Percentiles rank a stretch among this genome's conserved stretches.
Conservation (phyloP, 805 yeast genomes). For the Candida taoyuanica region DNA sequence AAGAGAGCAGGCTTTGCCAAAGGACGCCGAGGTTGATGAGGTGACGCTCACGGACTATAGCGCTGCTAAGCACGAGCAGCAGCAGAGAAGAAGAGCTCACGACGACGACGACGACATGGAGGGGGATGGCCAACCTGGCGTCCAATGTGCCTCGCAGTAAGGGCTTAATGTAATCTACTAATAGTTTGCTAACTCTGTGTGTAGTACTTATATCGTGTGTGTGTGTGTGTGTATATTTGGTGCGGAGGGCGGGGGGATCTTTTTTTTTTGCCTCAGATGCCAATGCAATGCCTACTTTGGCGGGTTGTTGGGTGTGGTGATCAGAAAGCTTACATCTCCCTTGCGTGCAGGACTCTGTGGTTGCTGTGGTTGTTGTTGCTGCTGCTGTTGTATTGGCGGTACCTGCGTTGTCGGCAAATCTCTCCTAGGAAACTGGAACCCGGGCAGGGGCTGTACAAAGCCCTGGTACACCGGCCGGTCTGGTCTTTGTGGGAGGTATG, state of each 20-base stretch:
- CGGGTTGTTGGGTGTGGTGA: conserved; percentile 21
- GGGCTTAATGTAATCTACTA: not conserved
- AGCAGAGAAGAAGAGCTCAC: conserved; percentile 31
- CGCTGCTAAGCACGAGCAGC: conserved; percentile 51
- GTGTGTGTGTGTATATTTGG: too few species aligned
- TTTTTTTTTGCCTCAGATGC: too few species aligned
- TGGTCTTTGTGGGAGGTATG: conserved; percentile 4
- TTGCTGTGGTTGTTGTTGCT: conserved; percentile 7
- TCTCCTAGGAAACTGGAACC: conserved; percentile 7
- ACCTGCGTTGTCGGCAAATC: conserved; percentile 1
- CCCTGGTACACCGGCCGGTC: conserved; percentile 4
- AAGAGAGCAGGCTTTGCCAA: conserved; percentile 51
- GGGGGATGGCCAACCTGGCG: conserved; percentile 60
- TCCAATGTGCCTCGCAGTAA: conserved; percentile 93
- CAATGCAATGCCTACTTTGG: conserved; percentile 10
- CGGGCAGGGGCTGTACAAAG: conserved; percentile 3
- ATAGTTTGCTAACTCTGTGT: not conserved
- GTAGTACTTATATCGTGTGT: too few species aligned
- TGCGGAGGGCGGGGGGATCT: too few species aligned
- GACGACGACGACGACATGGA: conserved; percentile 55
- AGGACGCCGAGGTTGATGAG: conserved; percentile 74
- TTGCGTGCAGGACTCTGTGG: conserved; percentile 7
- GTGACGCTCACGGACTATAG: conserved; percentile 67
- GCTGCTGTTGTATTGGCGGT: not conserved
- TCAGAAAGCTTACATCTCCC: conserved; percentile 23